These are phyloP conservation scores for Zymoseptoria ardabiliae DNA, from an alignment of 2,329 filamentous ascomycete genomes.

Conservation along the genomic window DNA sequence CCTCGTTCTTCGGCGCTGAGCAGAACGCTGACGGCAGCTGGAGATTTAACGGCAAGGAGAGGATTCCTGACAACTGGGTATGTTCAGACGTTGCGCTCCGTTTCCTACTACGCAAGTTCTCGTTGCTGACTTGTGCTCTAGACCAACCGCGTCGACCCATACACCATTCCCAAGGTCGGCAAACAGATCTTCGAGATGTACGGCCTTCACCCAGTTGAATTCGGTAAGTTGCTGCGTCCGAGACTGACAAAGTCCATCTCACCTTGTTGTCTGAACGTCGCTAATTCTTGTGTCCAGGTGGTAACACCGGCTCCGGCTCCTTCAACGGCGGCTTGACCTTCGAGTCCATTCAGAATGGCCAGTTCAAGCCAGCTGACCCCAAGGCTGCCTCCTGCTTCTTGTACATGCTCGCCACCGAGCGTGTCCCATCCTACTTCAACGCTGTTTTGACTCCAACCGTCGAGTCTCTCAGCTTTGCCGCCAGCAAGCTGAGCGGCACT, in stretches of 20 bases:
- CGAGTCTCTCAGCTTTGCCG: constrained; percentile 27
- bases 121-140: too few relatives aligned
- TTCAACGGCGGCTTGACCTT: constrained; percentile 31
- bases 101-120: too few relatives aligned
- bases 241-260: too few relatives aligned
- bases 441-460: constrained; percentile 32
- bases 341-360: constrained; percentile 32
- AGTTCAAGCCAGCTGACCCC: constrained; percentile 22
- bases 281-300: neutral
- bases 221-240: constrained; percentile 26
- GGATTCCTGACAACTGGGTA: constrained; percentile 36
- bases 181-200: constrained; percentile 36
- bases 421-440: constrained; percentile 33
- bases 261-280: too few relatives aligned
- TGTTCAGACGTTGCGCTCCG: too few relatives aligned
- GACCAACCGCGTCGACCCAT: constrained; percentile 27
- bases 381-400: constrained; percentile 32
- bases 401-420: constrained; percentile 35
- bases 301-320: constrained; percentile 7
- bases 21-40: constrained; percentile 34
- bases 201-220: constrained; percentile 35
- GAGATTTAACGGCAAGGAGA: constrained; percentile 32
- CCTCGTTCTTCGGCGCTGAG: constrained; percentile 37
- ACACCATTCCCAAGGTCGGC: constrained; percentile 28
- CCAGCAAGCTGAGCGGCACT: constrained; percentile 25